Evolutionary conservation across 495 filamentous ascomycete species (phyloP), one percentile per base, ranked within the genome.

Genomic region (Cryomyces antarcticus): DNA sequence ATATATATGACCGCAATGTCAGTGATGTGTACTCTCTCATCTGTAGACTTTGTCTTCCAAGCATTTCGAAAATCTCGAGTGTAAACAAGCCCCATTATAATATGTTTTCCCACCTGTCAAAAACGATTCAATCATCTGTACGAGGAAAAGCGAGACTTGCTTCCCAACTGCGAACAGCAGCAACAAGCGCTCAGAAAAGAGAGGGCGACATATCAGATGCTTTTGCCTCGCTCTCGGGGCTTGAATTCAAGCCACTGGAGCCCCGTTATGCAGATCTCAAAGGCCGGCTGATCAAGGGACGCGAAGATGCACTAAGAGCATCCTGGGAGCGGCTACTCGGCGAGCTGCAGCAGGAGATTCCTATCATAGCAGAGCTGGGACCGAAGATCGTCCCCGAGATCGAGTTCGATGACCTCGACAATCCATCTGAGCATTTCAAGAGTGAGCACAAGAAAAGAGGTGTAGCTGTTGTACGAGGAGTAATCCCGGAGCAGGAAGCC

Each of bases 191-290:
- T 6, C 53, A 53, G 39, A 62, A 60, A 42, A 45, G 51, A 13
- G 57, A 56, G 38, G 85, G 85, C 4, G 78, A 89, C 54, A 93
- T 93, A 41, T 84, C 81, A 0, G 80, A 80, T 45, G 71, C 84
- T 5, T 93, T 93, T 44, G 78, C 78, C 3, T 86, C 80, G 12
- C 65, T 93, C 28, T 82, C 80, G 0, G 80, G 82, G 10, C 65
- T 67, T 30, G 59, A 69, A 13, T 65, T 71, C 4, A 55, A 69
- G 35, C 78, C 80, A 4, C 67, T 93, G 1, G 77, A 80, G 0
- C 56, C 71, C 35, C 70, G 83, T 5, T 94, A 83, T 52, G 73
- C 74, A 17, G 65, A 78, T n/a, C 63, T 89, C n/a, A 94, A 93
- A 50, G 52, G 52, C 6, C 54, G 62, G 4, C 62, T 88, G 3